Percentiles rank a stretch among this genome's conserved stretches.
phyloP scores from a whole-genome alignment of 2,329 filamentous ascomycete genomes.

The Cylindrodendrum hubeiense region DNA sequence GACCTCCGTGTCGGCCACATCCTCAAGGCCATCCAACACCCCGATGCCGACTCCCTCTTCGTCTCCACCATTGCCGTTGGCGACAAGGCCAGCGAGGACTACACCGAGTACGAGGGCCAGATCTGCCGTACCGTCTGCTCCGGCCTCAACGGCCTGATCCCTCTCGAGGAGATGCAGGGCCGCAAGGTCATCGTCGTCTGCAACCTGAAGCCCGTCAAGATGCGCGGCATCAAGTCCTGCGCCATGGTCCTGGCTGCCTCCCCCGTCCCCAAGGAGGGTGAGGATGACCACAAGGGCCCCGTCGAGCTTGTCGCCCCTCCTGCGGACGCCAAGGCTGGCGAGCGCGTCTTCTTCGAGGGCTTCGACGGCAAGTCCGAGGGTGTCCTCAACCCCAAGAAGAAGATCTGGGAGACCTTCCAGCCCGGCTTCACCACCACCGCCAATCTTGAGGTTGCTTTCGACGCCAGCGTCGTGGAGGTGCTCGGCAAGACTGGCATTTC shows the following conservation, averaged over 20 bases:
- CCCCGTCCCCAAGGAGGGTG: conserved; percentile 84
- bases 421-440: conserved; percentile 94
- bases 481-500: conserved; percentile 77
- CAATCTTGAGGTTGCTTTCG: conserved; percentile 85
- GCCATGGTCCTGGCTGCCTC: conserved; percentile 97
- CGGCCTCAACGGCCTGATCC: conserved; percentile 91
- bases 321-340: conserved; percentile 81
- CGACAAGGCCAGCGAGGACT: conserved; percentile 89
- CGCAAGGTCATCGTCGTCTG: conserved; percentile 96
- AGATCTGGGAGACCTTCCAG: conserved; percentile 97
- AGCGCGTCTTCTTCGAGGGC: conserved; percentile 92
- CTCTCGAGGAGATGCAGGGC: conserved; percentile 95
- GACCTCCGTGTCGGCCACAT: conserved; percentile 98
- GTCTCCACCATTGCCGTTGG: conserved; percentile 97
- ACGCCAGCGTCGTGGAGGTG: conserved; percentile 81
- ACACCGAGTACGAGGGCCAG: conserved; percentile 90
- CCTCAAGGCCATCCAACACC: conserved; percentile 94
- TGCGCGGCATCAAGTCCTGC: conserved; percentile 84
- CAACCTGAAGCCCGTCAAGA: conserved; percentile 99
- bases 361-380: conserved; percentile 95
- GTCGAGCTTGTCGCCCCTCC: conserved; percentile 94
- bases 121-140: conserved; percentile 96
- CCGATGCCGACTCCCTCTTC: conserved; percentile 95
- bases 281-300: conserved; percentile 87
- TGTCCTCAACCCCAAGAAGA: conserved; percentile 98